Evolutionary conservation across 1,284 basidiomycete species (phyloP).

Genomic region (Vanrija sp.): DNA sequence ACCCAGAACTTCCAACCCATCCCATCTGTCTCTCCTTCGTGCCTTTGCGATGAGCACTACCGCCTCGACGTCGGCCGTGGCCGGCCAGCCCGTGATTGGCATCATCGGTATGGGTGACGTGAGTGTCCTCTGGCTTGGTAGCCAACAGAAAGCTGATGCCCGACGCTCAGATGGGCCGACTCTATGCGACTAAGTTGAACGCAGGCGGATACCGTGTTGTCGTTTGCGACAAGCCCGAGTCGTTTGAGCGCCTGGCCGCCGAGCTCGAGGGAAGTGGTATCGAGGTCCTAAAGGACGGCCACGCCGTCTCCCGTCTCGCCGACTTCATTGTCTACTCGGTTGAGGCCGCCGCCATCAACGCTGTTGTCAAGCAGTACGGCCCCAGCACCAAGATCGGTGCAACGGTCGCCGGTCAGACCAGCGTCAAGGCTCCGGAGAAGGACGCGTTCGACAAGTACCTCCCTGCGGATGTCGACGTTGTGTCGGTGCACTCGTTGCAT

Average conservation of each 20-base stretch:
- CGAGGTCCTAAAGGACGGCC: constrained; percentile 69
- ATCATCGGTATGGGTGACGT: constrained; percentile 79
- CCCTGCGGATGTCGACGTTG: constrained; percentile 79
- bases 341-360: constrained; percentile 83
- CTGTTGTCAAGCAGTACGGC: constrained; percentile 81
- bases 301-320: constrained; percentile 74
- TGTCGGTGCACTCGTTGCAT: constrained; percentile 92
- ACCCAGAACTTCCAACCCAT: not conserved
- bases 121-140: constrained; percentile 10
- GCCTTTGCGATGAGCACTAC: not conserved
- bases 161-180: constrained; percentile 75
- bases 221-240: constrained; percentile 83
- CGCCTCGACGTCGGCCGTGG: not conserved
- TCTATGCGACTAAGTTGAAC: constrained; percentile 70
- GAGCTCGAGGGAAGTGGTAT: constrained; percentile 62
- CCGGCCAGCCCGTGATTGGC: constrained; percentile 70
- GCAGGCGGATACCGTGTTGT: constrained; percentile 60
- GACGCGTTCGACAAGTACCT: constrained; percentile 86
- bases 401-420: constrained; percentile 92
- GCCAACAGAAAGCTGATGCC: not conserved
- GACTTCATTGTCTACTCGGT: constrained; percentile 92
- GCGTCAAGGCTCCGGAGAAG: constrained; percentile 92
- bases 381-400: constrained; percentile 91
- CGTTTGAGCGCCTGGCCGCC: constrained; percentile 62
- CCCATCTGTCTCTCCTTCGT: not conserved